Base-by-base conservation (phyloP, 371 early-diverging fungal species). In the Mucor saturninus region DNA sequence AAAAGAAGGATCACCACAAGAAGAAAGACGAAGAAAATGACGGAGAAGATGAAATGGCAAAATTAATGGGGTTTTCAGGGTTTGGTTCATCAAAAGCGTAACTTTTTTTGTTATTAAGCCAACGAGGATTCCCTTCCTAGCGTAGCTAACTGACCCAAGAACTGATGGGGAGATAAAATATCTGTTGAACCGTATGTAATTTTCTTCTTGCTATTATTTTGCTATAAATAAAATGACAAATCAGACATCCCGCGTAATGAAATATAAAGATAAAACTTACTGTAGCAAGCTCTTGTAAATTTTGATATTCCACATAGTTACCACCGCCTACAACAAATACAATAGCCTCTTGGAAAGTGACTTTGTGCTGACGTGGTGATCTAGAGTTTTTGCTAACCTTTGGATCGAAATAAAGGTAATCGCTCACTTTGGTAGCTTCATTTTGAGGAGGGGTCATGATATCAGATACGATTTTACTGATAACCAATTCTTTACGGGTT, bases 321-420 rank as follows among this genome's bases (percentile, higher is more conserved):
- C 97, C 98, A 39, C 98, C 99, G 10, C 99, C 99, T 37, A 97
- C 90, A 13, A 96, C 92, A 84, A 98, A 98, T 38, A 98, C 97
- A 64, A 98, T 91, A 0, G 95, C 95, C 56, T 95, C 93, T 62
- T 93, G 89, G 74, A 91, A 93, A 0, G 87, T 68, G 2, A 79
- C 79, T 53, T 85, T 90, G 56, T 80, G 77, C 61, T 76, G 77
- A 14, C 83, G 78, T 28, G 80, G 78, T 57, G 80, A 75, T 54
- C 67, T 67, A 0, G 74, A 64, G 48, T 68, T 73, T 49, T 77
- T 79, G 72, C 77, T 83, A 68, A 79, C 77, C 65, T 91, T 94
- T 11, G 98, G 97, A 74, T 98, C 98, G 68, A 96, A 89, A 66
- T 87, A 90, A 31, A 94, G 74, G 75, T 89, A 94, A 53, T 94